Evolutionary conservation across 768 basidiomycete genomes (phyloP).

Genomic region (Lactarius quietus): DNA sequence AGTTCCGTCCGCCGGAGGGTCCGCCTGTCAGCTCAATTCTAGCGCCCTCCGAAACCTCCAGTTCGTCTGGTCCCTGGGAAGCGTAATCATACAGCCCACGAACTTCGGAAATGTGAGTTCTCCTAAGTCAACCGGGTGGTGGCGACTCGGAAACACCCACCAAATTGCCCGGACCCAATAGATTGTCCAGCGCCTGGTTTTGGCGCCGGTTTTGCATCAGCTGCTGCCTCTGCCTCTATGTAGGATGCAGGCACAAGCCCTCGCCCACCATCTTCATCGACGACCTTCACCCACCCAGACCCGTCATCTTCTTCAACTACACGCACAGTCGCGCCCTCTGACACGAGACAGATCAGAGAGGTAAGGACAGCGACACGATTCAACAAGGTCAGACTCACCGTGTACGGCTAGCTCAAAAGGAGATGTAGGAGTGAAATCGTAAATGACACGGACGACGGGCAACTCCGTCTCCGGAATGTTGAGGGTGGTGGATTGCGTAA

Average conservation of each 20-base stretch:
- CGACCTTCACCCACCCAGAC: conserved; percentile 82
- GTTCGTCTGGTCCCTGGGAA: conserved; percentile 69
- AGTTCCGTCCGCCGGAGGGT: conserved; percentile 56
- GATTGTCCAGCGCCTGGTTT: conserved; percentile 23
- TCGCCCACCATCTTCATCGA: conserved; percentile 50
- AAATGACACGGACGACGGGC: conserved; percentile 60
- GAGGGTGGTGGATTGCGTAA: conserved; percentile 41
- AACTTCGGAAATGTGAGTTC: conserved; percentile 42
- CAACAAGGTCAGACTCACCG: conserved; percentile 40
- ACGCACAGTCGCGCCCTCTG: conserved; percentile 62
- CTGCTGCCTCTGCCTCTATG: conserved; percentile 48
- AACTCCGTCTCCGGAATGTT: conserved; percentile 42
- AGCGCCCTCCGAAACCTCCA: conserved; percentile 58
- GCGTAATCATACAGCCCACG: conserved; percentile 78
- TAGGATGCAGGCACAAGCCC: conserved; percentile 88
- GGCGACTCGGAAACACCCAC: conserved; percentile 41
- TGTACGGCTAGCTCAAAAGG: conserved; percentile 70
- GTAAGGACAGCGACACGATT: background rate
- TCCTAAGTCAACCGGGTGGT: conserved; percentile 12
- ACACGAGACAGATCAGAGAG: conserved; percentile 1
- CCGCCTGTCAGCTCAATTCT: conserved; percentile 62
- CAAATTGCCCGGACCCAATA: conserved; percentile 45
- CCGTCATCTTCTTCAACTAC: conserved; percentile 81
- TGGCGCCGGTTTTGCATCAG: conserved; percentile 30
- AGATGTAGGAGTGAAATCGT: conserved; percentile 70